These are phyloP conservation scores for Tulasnella sp. DNA, from an alignment of 768 basidiomycete genomes.

Conservation along the genomic window DNA sequence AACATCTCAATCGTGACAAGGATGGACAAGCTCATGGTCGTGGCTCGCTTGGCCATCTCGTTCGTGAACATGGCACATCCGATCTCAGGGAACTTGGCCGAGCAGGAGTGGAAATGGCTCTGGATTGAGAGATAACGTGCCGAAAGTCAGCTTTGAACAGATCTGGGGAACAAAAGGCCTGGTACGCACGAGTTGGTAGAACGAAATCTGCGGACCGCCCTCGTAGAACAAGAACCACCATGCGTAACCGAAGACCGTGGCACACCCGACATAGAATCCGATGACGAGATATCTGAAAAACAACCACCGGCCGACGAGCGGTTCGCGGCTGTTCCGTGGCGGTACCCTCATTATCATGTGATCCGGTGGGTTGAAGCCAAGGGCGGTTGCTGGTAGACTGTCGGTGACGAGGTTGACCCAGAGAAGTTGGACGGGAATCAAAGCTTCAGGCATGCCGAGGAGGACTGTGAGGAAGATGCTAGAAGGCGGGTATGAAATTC, in stretches of 20 bases:
- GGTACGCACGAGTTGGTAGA: slow-evolving; percentile 73
- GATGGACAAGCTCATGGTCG: slow-evolving; percentile 93
- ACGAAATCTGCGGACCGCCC: slow-evolving; percentile 86
- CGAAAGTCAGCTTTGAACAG: background rate
- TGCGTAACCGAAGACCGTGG: slow-evolving; percentile 94
- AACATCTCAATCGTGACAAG: slow-evolving; percentile 96
- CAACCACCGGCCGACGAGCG: slow-evolving; percentile 83
- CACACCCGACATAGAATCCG: slow-evolving; percentile 86
- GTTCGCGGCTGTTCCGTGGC: slow-evolving; percentile 80
- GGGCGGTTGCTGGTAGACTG: slow-evolving; percentile 89
- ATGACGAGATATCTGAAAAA: slow-evolving; percentile 95
- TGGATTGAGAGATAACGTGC: slow-evolving; percentile 24
- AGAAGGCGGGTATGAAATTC: slow-evolving; percentile 36
- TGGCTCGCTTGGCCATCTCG: slow-evolving; percentile 71
- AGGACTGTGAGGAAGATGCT: slow-evolving; percentile 95
- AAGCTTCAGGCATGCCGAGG: slow-evolving; percentile 97
- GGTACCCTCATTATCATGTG: slow-evolving; percentile 95
- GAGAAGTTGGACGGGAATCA: slow-evolving; percentile 94
- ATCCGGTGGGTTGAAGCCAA: slow-evolving; percentile 96
- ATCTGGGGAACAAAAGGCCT: background rate
- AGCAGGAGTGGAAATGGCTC: slow-evolving; percentile 96
- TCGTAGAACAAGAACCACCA: slow-evolving; percentile 98
- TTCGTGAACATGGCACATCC: slow-evolving; percentile 96
- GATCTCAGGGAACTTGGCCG: slow-evolving; percentile 69
- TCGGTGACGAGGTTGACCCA: slow-evolving; percentile 99